phyloP scores from a whole-genome alignment of 805 yeast species.

The Pichia californica region DNA sequence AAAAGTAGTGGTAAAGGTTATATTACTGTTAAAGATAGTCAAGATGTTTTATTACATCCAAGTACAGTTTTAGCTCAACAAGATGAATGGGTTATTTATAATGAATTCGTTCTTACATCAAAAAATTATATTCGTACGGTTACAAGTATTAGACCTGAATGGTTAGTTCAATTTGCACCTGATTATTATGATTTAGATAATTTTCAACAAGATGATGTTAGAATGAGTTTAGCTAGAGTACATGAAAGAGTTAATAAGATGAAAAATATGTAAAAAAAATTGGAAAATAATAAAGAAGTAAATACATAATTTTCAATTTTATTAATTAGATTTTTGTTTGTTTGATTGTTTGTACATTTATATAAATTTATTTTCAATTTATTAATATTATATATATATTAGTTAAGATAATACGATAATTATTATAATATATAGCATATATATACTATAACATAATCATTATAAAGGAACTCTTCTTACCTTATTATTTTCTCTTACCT shows the following conservation, averaged over 20 bases:
- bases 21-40: conserved; percentile 90
- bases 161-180: conserved; percentile 82
- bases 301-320: too few species aligned
- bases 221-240: conserved; percentile 60
- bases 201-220: conserved; percentile 66
- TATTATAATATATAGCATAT: too few species aligned
- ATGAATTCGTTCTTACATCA: conserved; percentile 90
- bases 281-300: neutral
- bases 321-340: too few species aligned
- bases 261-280: conserved; percentile 16
- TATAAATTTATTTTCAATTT: too few species aligned
- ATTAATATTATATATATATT: neutral
- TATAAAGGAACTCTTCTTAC: too few species aligned
- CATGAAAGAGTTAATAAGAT: conserved; percentile 39
- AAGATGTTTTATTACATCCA: conserved; percentile 92
- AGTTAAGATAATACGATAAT: neutral
- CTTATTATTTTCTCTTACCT: too few species aligned
- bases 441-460: too few species aligned
- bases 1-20: conserved; percentile 77
- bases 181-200: conserved; percentile 57
- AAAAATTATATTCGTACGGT: conserved; percentile 94
- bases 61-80: conserved; percentile 84
- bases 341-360: too few species aligned
- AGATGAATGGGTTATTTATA: conserved; percentile 89
- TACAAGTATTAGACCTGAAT: conserved; percentile 82